Conservation (phyloP, 1,284 basidiomycete genomes). For the Ustilago shanxiensis region DNA sequence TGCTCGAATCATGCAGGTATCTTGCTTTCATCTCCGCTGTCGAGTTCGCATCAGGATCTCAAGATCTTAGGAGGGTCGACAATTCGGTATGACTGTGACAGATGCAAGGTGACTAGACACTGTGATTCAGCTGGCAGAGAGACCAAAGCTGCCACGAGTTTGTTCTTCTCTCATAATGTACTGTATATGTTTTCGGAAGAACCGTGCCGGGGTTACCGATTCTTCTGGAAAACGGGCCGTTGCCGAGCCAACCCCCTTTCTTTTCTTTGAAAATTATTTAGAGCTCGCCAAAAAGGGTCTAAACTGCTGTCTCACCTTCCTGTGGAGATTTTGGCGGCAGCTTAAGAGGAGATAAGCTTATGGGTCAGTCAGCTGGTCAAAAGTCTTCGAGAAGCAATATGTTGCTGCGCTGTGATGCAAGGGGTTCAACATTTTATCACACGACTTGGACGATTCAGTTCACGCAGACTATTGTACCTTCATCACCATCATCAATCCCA, state of each 20-base stretch:
- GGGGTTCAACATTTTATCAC: not conserved
- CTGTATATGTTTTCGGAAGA: not conserved
- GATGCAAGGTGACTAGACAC: not conserved
- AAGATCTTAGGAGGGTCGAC: too few species aligned
- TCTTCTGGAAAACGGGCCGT: not conserved
- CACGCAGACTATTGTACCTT: not conserved
- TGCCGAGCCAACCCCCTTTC: not conserved
- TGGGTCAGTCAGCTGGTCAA: not conserved
- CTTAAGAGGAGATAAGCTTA: constrained; percentile 8
- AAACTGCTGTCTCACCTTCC: not conserved
- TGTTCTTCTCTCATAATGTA: not conserved
- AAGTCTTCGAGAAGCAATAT: not conserved
- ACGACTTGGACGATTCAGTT: not conserved
- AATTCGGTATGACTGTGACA: too few species aligned
- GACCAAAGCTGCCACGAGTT: not conserved
- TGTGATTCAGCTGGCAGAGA: constrained; percentile 8
- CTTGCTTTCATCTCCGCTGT: too few species aligned
- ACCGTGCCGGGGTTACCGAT: not conserved
- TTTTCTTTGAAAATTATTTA: constrained; percentile 2
- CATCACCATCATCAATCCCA: not conserved
- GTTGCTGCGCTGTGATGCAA: constrained; percentile 2
- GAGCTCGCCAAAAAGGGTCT: constrained; percentile 8
- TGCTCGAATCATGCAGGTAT: too few species aligned
- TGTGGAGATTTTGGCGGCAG: not conserved
- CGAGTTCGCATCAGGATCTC: too few species aligned